These are phyloP conservation scores for Aureobasidium melanogenum DNA, from an alignment of 2,329 filamentous ascomycete species.

Conservation along the genomic window DNA sequence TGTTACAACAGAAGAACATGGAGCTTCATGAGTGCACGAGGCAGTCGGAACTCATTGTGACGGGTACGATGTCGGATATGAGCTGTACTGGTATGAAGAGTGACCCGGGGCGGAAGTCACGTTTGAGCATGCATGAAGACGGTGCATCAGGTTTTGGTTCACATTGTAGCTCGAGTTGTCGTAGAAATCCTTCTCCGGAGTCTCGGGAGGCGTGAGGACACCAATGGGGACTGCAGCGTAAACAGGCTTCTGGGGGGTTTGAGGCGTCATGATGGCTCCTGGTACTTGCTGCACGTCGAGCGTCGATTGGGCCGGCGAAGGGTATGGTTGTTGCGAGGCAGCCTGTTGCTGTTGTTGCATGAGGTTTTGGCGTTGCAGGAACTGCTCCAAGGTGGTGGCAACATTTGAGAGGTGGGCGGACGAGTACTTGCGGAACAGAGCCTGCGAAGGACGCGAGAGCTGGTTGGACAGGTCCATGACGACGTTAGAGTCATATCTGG, in stretches of 20 bases:
- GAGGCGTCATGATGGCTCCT: slow-evolving; percentile 60
- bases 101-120: slow-evolving; percentile 26
- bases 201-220: slow-evolving; percentile 79
- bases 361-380: slow-evolving; percentile 52
- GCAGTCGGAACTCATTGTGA: background rate
- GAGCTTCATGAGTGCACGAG: background rate
- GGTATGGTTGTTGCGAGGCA: slow-evolving; percentile 14
- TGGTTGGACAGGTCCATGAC: slow-evolving; percentile 56
- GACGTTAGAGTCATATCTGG: slow-evolving; percentile 60
- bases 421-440: slow-evolving; percentile 60
- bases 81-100: slow-evolving; percentile 16
- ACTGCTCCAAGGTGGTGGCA: slow-evolving; percentile 55
- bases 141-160: slow-evolving; percentile 17
- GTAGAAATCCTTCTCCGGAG: slow-evolving; percentile 52
- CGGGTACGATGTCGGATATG: slow-evolving; percentile 12
- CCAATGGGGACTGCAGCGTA: slow-evolving; percentile 59
- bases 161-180: slow-evolving; percentile 17
- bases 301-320: slow-evolving; percentile 17
- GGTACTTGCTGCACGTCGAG: slow-evolving; percentile 35
- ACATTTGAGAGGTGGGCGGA: slow-evolving; percentile 57
- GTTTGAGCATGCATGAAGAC: slow-evolving; percentile 19
- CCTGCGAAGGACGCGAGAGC: slow-evolving; percentile 57
- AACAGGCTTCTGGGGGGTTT: slow-evolving; percentile 70
- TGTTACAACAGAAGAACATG: slow-evolving; percentile 16
- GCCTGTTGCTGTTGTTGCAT: slow-evolving; percentile 22